phyloP scores from a whole-genome alignment of 345 rosid species.

The Cardamine occulta region DNA sequence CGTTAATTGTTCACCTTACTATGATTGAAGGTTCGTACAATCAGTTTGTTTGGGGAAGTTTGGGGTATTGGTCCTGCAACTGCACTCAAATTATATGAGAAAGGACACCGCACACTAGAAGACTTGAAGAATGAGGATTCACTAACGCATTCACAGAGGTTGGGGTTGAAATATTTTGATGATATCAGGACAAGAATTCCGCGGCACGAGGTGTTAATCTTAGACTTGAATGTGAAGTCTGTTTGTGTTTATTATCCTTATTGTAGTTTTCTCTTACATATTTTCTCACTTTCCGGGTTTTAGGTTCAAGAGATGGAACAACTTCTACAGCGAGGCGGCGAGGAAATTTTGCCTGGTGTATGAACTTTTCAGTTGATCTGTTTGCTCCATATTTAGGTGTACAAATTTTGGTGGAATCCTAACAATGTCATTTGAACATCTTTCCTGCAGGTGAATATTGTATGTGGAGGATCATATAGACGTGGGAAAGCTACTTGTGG shows the following conservation, averaged over 20 bases:
- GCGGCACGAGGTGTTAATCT: conserved; percentile 69
- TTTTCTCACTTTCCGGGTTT: conserved; percentile 20
- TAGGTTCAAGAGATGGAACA: conserved; percentile 89
- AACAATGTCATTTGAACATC: conserved; percentile 2
- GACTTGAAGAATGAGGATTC: conserved; percentile 80
- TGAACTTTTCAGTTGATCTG: conserved; percentile 36
- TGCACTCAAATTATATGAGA: conserved; percentile 87
- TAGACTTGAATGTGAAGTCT: conserved; percentile 31
- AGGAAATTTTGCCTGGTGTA: conserved; percentile 82
- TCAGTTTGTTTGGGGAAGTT: conserved; percentile 87
- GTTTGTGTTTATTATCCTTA: conserved; percentile 5
- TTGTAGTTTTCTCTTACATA: conserved; percentile 3
- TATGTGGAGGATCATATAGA: conserved; percentile 96
- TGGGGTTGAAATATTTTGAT: conserved; percentile 92
- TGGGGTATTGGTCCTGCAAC: conserved; percentile 99
- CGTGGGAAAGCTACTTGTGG: conserved; percentile 97
- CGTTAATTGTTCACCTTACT: conserved; percentile 16
- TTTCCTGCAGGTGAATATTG: conserved; percentile 61
- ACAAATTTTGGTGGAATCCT: neutral
- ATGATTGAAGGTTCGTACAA: conserved; percentile 67
- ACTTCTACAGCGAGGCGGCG: conserved; percentile 71
- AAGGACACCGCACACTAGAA: conserved; percentile 78
- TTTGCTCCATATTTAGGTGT: neutral
- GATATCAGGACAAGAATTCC: conserved; percentile 86
- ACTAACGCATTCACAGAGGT: conserved; percentile 74